Evolutionary conservation across 805 yeast species (phyloP).

Genomic region (Cyberlindnera saturnus): DNA sequence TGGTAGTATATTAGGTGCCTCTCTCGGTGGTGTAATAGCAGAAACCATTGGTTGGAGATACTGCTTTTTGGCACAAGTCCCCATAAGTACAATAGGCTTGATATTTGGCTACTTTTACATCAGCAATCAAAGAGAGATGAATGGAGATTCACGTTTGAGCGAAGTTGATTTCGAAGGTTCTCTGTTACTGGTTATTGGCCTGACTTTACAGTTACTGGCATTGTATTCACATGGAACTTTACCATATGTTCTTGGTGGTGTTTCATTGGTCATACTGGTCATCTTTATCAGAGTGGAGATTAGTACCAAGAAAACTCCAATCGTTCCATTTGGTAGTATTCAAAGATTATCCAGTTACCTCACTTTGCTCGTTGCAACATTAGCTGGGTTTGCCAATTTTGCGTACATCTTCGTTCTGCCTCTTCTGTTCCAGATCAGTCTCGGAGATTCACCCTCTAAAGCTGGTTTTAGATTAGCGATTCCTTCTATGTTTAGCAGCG

Average conservation of each 20-base stretch:
- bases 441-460: slow-evolving; percentile 33
- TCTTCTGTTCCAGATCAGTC: slow-evolving; percentile 34
- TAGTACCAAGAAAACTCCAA: slow-evolving; percentile 25
- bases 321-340: slow-evolving; percentile 28
- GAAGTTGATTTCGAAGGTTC: slow-evolving; percentile 26
- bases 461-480: slow-evolving; percentile 37
- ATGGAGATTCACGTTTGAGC: slow-evolving; percentile 7
- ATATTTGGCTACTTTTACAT: slow-evolving; percentile 25
- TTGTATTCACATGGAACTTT: slow-evolving; percentile 13
- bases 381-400: slow-evolving; percentile 31
- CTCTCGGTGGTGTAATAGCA: slow-evolving; percentile 33
- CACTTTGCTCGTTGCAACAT: slow-evolving; percentile 26
- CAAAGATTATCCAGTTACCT: slow-evolving; percentile 21
- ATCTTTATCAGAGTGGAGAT: slow-evolving; percentile 19
- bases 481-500: slow-evolving; percentile 37
- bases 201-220: slow-evolving; percentile 27
- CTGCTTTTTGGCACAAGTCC: slow-evolving; percentile 32
- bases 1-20: slow-evolving; percentile 34
- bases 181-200: slow-evolving; percentile 11
- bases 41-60: slow-evolving; percentile 35
- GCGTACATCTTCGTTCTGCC: slow-evolving; percentile 39
- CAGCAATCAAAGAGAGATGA: slow-evolving; percentile 24
- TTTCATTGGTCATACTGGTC: slow-evolving; percentile 13
- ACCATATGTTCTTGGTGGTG: slow-evolving; percentile 2
- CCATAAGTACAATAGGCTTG: slow-evolving; percentile 27